Conservation (phyloP, 306 rosid genomes). For the Prunus salicina region DNA sequence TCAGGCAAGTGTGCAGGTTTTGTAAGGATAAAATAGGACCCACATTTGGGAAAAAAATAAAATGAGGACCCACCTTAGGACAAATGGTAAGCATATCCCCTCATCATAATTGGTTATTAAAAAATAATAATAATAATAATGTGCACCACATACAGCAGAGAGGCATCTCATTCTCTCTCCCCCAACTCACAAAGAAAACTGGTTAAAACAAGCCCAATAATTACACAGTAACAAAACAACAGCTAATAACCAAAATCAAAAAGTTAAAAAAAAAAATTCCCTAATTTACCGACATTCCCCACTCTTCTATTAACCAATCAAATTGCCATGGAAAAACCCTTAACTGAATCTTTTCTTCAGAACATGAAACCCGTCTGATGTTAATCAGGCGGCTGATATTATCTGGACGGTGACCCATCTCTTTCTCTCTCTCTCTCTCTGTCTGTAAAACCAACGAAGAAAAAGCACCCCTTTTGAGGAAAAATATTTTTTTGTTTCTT, state of each 20-base stretch:
- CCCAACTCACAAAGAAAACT: neutral
- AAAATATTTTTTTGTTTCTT: neutral
- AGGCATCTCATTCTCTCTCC: neutral
- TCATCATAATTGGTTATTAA: too few species aligned
- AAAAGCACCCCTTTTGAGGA: constrained; percentile 27
- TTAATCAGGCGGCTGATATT: constrained; percentile 17
- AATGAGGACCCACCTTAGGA: neutral
- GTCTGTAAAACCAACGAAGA: constrained; percentile 10
- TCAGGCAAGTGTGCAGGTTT: neutral
- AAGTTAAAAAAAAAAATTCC: neutral
- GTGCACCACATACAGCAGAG: neutral
- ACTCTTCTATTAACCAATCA: neutral
- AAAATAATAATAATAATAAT: neutral
- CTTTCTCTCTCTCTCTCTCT: neutral
- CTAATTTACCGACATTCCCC: neutral
- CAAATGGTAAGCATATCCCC: too few species aligned
- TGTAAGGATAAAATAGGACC: constrained; percentile 8
- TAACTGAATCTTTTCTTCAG: neutral
- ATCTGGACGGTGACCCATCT: constrained; percentile 9
- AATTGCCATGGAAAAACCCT: neutral
- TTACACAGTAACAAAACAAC: neutral
- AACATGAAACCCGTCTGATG: constrained; percentile 22
- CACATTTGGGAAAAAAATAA: neutral
- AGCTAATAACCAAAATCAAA: neutral
- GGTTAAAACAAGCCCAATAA: neutral